phyloP scores from a whole-genome alignment of 257 asterid species.

The Scutellaria galericulata region DNA sequence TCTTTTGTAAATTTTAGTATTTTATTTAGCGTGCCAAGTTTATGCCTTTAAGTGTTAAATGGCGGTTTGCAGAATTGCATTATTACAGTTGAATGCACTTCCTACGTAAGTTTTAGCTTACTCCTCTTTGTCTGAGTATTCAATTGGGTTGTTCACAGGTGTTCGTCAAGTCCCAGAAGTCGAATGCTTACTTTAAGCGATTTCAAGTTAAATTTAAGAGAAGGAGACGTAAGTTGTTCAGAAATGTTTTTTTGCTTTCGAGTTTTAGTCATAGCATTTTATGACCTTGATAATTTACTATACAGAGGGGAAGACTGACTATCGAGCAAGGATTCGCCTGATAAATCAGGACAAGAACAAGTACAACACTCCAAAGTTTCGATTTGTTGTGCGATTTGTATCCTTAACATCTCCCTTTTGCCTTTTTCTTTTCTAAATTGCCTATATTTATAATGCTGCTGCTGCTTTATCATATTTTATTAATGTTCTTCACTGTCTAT shows the following conservation, averaged over 20 bases:
- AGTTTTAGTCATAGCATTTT: background rate
- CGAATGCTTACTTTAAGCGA: conserved; percentile 58
- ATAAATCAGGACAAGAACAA: conserved; percentile 62
- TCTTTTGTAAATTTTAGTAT: background rate
- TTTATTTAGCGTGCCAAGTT: background rate
- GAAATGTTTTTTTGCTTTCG: background rate
- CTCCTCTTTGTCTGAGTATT: background rate
- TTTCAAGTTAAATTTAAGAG: conserved; percentile 63
- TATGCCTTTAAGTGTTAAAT: background rate
- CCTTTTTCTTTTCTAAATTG: background rate
- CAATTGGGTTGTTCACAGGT: conserved; percentile 25
- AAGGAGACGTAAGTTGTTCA: conserved; percentile 46
- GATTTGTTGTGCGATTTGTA: conserved; percentile 57
- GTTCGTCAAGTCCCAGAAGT: conserved; percentile 51
- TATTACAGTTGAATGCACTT: too few species aligned
- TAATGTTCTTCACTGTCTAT: background rate
- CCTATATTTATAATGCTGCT: background rate
- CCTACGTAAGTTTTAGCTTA: too few species aligned
- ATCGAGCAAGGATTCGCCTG: conserved; percentile 58
- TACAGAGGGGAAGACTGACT: conserved; percentile 64
- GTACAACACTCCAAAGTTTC: conserved; percentile 57
- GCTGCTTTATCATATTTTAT: too few species aligned
- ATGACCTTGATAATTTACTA: background rate
- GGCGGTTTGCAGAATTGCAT: too few species aligned
- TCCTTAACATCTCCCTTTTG: conserved; percentile 21